These are phyloP conservation scores for Talaromyces sp. DNA, from an alignment of 2,329 filamentous ascomycete species.

Conservation along the genomic window DNA sequence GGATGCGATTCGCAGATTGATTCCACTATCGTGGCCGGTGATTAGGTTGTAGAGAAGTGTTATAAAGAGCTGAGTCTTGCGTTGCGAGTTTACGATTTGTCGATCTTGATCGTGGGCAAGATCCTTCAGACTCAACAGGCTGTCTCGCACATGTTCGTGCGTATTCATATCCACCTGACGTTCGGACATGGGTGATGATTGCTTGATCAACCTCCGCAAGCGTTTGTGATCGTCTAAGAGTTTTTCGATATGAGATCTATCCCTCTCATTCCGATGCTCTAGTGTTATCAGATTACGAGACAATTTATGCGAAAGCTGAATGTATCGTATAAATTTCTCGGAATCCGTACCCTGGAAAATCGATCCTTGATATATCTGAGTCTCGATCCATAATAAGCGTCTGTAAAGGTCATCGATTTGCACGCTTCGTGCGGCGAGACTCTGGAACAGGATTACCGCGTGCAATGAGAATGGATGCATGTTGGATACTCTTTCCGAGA, in stretches of 20 bases:
- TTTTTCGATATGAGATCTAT: slow-evolving; percentile 17
- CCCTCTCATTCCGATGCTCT: slow-evolving; percentile 18
- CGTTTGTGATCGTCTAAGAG: slow-evolving; percentile 17
- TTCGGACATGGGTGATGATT: background rate
- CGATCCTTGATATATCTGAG: slow-evolving; percentile 19
- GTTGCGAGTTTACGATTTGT: slow-evolving; percentile 16
- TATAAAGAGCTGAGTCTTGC: slow-evolving; percentile 18
- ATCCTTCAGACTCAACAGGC: slow-evolving; percentile 16
- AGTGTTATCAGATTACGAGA: slow-evolving; percentile 19
- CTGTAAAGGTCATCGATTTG: slow-evolving; percentile 18
- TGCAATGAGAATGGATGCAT: slow-evolving; percentile 18
- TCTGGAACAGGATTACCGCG: slow-evolving; percentile 16
- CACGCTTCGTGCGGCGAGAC: slow-evolving; percentile 15
- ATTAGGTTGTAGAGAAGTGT: slow-evolving; percentile 22
- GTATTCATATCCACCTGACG: background rate
- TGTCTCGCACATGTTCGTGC: slow-evolving; percentile 18
- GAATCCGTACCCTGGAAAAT: slow-evolving; percentile 18
- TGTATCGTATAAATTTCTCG: slow-evolving; percentile 18
- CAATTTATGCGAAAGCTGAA: slow-evolving; percentile 19
- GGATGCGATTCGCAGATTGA: slow-evolving; percentile 18
- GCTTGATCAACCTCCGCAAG: slow-evolving; percentile 10
- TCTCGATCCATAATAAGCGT: slow-evolving; percentile 20
- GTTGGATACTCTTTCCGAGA: background rate
- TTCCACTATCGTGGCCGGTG: slow-evolving; percentile 20
- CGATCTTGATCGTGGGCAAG: slow-evolving; percentile 18